phyloP scores from a whole-genome alignment of 768 basidiomycete species.

The Jaapia argillacea region DNA sequence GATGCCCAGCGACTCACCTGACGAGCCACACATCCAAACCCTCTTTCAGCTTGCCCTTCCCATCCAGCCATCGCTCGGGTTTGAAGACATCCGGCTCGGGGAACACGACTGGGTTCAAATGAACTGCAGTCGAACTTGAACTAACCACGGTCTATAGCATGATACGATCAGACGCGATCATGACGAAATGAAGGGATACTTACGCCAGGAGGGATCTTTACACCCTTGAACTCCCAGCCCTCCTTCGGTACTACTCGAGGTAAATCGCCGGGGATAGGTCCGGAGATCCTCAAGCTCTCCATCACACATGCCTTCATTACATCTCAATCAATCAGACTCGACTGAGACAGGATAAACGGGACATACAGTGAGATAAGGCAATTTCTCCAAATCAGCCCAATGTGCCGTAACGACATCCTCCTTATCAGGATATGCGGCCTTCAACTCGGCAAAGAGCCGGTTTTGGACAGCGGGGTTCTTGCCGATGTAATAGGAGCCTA shows the following conservation, averaged over 20 bases:
- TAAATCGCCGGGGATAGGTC: slow-evolving; percentile 27
- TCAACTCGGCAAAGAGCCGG: slow-evolving; percentile 22
- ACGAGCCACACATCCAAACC: slow-evolving; percentile 31
- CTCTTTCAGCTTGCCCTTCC: slow-evolving; percentile 8
- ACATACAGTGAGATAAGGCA: slow-evolving; percentile 24
- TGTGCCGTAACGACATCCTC: slow-evolving; percentile 13
- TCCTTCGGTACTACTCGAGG: slow-evolving; percentile 28
- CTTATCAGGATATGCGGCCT: slow-evolving; percentile 30
- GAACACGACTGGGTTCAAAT: slow-evolving; percentile 29
- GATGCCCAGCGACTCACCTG: too few species aligned
- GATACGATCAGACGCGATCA: not conserved
- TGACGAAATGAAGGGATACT: slow-evolving; percentile 7
- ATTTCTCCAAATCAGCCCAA: slow-evolving; percentile 29
- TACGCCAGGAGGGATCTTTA: slow-evolving; percentile 28
- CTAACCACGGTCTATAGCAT: slow-evolving; percentile 27
- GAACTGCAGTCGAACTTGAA: slow-evolving; percentile 29
- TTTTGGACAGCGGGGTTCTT: slow-evolving; percentile 18
- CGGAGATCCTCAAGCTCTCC: slow-evolving; percentile 32
- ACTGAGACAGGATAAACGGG: not conserved
- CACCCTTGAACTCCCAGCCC: slow-evolving; percentile 24
- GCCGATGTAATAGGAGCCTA: slow-evolving; percentile 26
- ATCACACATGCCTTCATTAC: slow-evolving; percentile 19
- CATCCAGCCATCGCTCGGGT: slow-evolving; percentile 33
- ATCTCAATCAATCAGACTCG: not conserved
- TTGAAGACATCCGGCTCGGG: slow-evolving; percentile 26